Evolutionary conservation across 306 rosid species (phyloP).

Genomic region (Coriaria nepalensis): DNA sequence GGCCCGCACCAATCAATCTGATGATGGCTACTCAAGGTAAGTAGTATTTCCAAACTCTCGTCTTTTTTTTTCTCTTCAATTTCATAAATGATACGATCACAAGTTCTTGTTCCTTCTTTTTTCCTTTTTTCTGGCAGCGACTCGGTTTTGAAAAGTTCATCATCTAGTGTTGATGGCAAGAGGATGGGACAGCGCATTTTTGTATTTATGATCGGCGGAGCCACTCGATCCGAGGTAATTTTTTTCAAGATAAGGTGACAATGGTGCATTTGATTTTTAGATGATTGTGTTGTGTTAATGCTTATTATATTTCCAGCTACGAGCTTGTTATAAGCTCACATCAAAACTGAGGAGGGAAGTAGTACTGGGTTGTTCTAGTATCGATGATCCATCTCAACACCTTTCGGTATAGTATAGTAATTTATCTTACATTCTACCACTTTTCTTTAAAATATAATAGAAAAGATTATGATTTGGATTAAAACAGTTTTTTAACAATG

Average conservation of each 20-base stretch:
- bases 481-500: neutral
- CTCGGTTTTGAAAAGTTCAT: constrained; percentile 38
- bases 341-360: constrained; percentile 74
- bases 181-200: constrained; percentile 76
- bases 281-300: constrained; percentile 10
- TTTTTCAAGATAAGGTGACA: neutral
- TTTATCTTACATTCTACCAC: constrained; percentile 1
- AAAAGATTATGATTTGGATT: neutral
- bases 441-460: neutral
- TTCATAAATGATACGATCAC: neutral
- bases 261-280: constrained; percentile 3
- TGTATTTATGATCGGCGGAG: constrained; percentile 80
- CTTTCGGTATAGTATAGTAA: constrained; percentile 43
- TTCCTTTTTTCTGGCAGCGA: constrained; percentile 32
- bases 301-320: constrained; percentile 40
- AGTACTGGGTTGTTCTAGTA: constrained; percentile 62
- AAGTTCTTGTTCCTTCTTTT: constrained; percentile 8
- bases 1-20: constrained; percentile 53
- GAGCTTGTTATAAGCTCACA: constrained; percentile 86
- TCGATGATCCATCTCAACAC: constrained; percentile 64
- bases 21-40: constrained; percentile 83
- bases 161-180: constrained; percentile 51
- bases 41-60: neutral
- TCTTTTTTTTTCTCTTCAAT: neutral
- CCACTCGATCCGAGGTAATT: constrained; percentile 88